These are phyloP conservation scores for Plantago coronopus DNA, from an alignment of 305 asterid species.

Conservation along the genomic window DNA sequence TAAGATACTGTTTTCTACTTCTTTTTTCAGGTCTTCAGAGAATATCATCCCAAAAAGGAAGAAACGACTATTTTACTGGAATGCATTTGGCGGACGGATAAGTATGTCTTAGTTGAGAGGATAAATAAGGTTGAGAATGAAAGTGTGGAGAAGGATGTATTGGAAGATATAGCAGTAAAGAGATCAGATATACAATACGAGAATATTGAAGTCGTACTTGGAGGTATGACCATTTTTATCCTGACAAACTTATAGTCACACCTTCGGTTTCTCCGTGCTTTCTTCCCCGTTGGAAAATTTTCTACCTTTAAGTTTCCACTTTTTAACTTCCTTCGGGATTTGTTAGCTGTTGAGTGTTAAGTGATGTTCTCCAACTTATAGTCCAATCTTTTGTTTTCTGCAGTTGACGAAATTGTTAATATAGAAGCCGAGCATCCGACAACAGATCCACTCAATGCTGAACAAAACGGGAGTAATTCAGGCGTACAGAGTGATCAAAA, in stretches of 20 bases:
- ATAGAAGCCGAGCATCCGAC: constrained; percentile 23
- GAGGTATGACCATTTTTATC: constrained; percentile 43
- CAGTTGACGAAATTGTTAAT: constrained; percentile 37
- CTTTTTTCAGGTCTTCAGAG: constrained; percentile 62
- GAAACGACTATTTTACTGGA: constrained; percentile 43
- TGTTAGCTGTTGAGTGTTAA: background rate
- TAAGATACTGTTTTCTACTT: constrained; percentile 8
- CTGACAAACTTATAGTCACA: constrained; percentile 8
- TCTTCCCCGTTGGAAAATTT: background rate
- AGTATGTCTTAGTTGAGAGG: constrained; percentile 64
- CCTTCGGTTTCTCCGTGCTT: background rate
- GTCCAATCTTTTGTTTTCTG: constrained; percentile 11
- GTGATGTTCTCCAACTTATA: constrained; percentile 4
- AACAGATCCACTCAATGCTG: constrained; percentile 17
- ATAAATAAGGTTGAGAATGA: constrained; percentile 34
- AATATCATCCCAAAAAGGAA: constrained; percentile 68
- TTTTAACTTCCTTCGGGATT: background rate
- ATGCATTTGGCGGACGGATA: constrained; percentile 77
- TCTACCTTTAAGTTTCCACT: background rate
- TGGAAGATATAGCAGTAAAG: constrained; percentile 29
- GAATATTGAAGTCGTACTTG: constrained; percentile 69
- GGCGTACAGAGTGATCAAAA: constrained; percentile 20
- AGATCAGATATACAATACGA: constrained; percentile 50
- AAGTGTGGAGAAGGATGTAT: constrained; percentile 36
- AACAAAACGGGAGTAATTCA: constrained; percentile 15